Conservation (phyloP, 2,329 filamentous ascomycete species). For the Clonostachys solani region DNA sequence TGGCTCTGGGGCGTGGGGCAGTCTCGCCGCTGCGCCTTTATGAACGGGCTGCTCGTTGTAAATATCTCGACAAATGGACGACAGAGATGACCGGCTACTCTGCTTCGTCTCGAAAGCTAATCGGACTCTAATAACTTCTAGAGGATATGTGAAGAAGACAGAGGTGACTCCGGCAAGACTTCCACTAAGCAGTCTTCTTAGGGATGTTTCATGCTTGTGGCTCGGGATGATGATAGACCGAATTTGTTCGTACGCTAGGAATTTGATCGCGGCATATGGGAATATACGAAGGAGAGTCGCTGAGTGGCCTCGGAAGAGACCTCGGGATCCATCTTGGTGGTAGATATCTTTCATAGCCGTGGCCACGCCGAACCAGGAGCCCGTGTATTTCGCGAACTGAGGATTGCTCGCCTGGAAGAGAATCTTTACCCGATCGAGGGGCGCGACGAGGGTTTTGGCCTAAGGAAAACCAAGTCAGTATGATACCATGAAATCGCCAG, state of each 20-base stretch:
- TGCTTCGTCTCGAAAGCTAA: slow-evolving; percentile 90
- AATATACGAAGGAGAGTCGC: slow-evolving; percentile 93
- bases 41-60: slow-evolving; percentile 67
- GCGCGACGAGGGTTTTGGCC: slow-evolving; percentile 94
- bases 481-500: not conserved
- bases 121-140: slow-evolving; percentile 89
- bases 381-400: slow-evolving; percentile 87
- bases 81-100: slow-evolving; percentile 63
- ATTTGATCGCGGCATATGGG: slow-evolving; percentile 96
- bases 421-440: slow-evolving; percentile 96
- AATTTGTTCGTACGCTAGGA: slow-evolving; percentile 95
- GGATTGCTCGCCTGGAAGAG: slow-evolving; percentile 96
- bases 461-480: slow-evolving; percentile 23
- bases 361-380: slow-evolving; percentile 81
- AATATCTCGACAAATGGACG: slow-evolving; percentile 79
- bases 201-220: slow-evolving; percentile 71
- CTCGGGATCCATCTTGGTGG: slow-evolving; percentile 63
- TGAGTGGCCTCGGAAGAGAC: slow-evolving; percentile 90
- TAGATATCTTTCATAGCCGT: slow-evolving; percentile 83
- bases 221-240: slow-evolving; percentile 71
- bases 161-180: slow-evolving; percentile 79
- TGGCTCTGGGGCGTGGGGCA: slow-evolving; percentile 16
- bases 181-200: slow-evolving; percentile 71
- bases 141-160: slow-evolving; percentile 93
- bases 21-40: slow-evolving; percentile 18